phyloP scores from a whole-genome alignment of 441 rosid genomes.

The Pelargonium cotyledonis region DNA sequence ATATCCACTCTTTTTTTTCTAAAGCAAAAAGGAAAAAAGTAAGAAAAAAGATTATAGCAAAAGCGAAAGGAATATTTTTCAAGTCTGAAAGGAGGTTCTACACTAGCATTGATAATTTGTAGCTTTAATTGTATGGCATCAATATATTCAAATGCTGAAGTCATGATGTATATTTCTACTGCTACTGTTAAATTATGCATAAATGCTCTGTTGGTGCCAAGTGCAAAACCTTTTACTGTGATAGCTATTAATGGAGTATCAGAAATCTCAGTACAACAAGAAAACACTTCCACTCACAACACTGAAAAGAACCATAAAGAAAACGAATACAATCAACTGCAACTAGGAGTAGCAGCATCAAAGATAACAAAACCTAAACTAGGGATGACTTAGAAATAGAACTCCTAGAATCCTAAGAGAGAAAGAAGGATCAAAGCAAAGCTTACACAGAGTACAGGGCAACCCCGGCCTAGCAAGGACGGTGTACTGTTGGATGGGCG shows the following conservation, averaged over 20 bases:
- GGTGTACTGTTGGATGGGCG: conserved; percentile 23
- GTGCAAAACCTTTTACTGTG: background rate
- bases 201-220: background rate
- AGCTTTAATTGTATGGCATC: no score
- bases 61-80: background rate
- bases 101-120: no score
- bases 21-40: background rate
- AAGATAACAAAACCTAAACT: background rate
- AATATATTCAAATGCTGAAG: no score
- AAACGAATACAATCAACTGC: background rate
- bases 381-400: background rate
- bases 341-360: background rate
- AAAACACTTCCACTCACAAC: background rate
- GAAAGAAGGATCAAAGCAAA: conserved; percentile 17
- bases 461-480: conserved; percentile 4
- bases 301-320: background rate
- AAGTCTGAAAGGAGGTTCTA: no score
- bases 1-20: background rate
- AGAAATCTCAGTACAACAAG: background rate
- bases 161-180: no score
- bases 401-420: conserved; percentile 7
- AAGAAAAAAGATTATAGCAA: background rate
- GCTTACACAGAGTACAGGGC: conserved; percentile 12
- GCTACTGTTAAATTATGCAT: background rate
- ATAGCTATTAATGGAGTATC: background rate